phyloP scores from a whole-genome alignment of 2,329 filamentous ascomycete genomes.

The Teratosphaeria gauchensis region DNA sequence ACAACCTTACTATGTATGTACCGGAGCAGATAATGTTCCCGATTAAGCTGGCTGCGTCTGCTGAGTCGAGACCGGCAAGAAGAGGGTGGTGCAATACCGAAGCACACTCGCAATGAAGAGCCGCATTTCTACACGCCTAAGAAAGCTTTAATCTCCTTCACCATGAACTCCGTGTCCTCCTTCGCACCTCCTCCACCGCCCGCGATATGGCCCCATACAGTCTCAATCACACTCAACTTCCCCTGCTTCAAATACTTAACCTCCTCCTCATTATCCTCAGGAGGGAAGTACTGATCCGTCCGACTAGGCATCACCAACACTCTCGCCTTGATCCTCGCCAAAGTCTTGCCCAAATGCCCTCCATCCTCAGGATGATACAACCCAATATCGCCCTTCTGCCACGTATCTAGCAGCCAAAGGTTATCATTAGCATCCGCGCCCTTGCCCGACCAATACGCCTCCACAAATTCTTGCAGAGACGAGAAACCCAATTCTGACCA shows the following conservation, averaged over 20 bases:
- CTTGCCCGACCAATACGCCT: conserved; percentile 22
- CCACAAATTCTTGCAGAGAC: conserved; percentile 21
- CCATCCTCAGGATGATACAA: conserved; percentile 22
- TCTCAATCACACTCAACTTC: conserved; percentile 25
- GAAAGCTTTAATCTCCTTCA: conserved; percentile 14
- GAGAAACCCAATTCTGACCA: conserved; percentile 27
- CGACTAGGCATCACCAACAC: conserved; percentile 31
- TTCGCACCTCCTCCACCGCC: conserved; percentile 28
- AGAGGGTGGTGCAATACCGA: neutral
- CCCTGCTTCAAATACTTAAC: conserved; percentile 25
- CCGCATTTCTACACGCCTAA: conserved; percentile 4
- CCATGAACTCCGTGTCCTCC: conserved; percentile 26
- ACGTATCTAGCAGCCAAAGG: conserved; percentile 30
- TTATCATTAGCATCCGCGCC: conserved; percentile 28
- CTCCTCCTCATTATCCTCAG: conserved; percentile 31
- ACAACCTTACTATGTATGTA: too few species aligned
- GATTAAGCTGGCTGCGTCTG: neutral
- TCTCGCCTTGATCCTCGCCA: conserved; percentile 28
- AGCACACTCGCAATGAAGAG: neutral
- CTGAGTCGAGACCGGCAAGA: neutral
- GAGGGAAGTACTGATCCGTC: conserved; percentile 34
- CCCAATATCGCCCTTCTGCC: conserved; percentile 33
- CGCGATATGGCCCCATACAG: conserved; percentile 29
- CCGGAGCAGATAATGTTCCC: too few species aligned
- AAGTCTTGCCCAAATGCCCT: conserved; percentile 25